These are phyloP conservation scores for Amphibolis antarctica DNA, from an alignment of 106 monocot species.

Conservation along the genomic window DNA sequence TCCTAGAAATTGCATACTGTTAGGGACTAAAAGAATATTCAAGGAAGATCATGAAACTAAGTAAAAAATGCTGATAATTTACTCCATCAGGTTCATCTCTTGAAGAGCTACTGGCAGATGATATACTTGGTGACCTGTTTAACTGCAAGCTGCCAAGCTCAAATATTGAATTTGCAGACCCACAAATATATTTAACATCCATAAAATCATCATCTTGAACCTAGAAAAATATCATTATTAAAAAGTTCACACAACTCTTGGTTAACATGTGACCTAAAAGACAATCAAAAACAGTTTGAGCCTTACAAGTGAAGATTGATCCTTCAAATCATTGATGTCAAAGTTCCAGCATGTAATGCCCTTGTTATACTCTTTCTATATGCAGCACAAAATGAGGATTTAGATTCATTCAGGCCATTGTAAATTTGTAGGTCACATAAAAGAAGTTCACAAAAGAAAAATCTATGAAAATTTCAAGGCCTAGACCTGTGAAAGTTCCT, in stretches of 20 bases:
- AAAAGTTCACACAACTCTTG: not conserved
- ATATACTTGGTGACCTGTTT: slow-evolving; percentile 10
- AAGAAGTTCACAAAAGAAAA: too few relatives aligned
- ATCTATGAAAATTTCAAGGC: not conserved
- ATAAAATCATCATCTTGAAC: slow-evolving; percentile 21
- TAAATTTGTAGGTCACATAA: too few relatives aligned
- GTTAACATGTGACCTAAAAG: not conserved
- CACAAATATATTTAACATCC: slow-evolving; percentile 21
- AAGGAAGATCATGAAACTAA: not conserved
- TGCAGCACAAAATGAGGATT: not conserved
- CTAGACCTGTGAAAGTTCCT: slow-evolving; percentile 23
- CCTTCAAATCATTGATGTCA: slow-evolving; percentile 53
- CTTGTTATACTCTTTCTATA: slow-evolving; percentile 57
- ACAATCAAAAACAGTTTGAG: not conserved
- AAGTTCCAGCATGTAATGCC: slow-evolving; percentile 81
- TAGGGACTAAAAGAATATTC: not conserved
- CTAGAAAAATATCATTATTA: not conserved
- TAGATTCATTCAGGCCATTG: not conserved
- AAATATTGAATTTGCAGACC: slow-evolving; percentile 16
- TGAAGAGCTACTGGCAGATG: slow-evolving; percentile 12
- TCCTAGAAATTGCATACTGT: slow-evolving; percentile 22
- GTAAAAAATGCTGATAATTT: slow-evolving; percentile 2
- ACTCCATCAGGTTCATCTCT: slow-evolving; percentile 24
- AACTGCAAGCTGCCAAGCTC: slow-evolving; percentile 24
- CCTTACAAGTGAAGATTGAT: slow-evolving; percentile 53